These are phyloP conservation scores for Camptophora hylomeconis DNA, from an alignment of 2,329 filamentous ascomycete genomes.

Conservation along the genomic window DNA sequence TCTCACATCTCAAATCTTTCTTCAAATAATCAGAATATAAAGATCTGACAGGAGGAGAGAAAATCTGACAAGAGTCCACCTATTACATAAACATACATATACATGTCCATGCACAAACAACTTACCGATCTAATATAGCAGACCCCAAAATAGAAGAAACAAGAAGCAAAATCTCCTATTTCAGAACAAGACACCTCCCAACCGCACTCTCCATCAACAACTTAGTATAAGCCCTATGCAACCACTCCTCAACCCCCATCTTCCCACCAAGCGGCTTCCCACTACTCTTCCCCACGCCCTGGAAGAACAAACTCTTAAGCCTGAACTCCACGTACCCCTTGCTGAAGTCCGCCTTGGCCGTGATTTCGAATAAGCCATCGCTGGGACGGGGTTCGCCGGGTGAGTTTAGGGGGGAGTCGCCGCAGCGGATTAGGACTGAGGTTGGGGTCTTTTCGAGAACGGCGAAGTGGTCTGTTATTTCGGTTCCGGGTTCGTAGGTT, in stretches of 20 bases:
- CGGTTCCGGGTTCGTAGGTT: slow-evolving; percentile 49
- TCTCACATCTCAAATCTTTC: too few species aligned
- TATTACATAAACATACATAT: too few species aligned
- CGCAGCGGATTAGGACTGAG: slow-evolving; percentile 51
- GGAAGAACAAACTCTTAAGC: slow-evolving; percentile 53
- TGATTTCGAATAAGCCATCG: slow-evolving; percentile 56
- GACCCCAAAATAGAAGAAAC: too few species aligned
- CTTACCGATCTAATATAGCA: too few species aligned
- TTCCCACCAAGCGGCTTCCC: slow-evolving; percentile 32
- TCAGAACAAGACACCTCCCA: slow-evolving; percentile 22
- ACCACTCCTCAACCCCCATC: slow-evolving; percentile 20
- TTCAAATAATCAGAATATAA: too few species aligned
- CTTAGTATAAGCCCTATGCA: slow-evolving; percentile 43
- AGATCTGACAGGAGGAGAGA: too few species aligned
- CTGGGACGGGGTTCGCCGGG: slow-evolving; percentile 38
- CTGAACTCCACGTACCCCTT: slow-evolving; percentile 49
- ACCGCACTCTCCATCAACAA: slow-evolving; percentile 43
- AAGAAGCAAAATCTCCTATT: too few species aligned
- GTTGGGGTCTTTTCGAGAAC: slow-evolving; percentile 51
- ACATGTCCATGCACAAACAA: too few species aligned
- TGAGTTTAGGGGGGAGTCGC: slow-evolving; percentile 47
- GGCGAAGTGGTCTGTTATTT: slow-evolving; percentile 60
- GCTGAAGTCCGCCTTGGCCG: slow-evolving; percentile 45
- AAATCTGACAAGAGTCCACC: too few species aligned
- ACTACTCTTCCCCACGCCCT: slow-evolving; percentile 34